Conservation (phyloP, 1,284 basidiomycete genomes). For the Leccinum idahoense region DNA sequence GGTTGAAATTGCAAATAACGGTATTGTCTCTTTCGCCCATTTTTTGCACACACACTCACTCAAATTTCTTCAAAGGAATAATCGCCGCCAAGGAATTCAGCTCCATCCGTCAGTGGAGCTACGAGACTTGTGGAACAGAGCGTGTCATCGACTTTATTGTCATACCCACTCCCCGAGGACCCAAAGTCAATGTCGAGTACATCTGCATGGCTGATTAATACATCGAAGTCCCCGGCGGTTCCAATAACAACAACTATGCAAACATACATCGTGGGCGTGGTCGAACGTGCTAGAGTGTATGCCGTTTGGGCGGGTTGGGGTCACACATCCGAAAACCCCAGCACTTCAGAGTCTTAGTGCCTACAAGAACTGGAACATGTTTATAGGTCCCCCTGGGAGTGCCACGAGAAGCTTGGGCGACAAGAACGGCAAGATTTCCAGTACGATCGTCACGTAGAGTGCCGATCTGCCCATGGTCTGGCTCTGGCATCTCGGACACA, state of each 20-base stretch:
- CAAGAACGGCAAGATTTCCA: conserved; percentile 79
- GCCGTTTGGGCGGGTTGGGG: conserved; percentile 82
- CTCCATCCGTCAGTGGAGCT: conserved; percentile 99
- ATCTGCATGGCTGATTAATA: conserved; percentile 99
- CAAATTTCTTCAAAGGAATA: conserved; percentile 58
- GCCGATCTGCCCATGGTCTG: conserved; percentile 99
- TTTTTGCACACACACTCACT: conserved; percentile 20
- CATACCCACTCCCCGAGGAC: conserved; percentile 98
- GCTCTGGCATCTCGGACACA: conserved; percentile 53
- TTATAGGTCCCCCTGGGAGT: conserved; percentile 98
- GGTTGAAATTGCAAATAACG: conserved; percentile 88
- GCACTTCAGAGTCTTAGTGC: conserved; percentile 85
- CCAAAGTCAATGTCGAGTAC: conserved; percentile 99
- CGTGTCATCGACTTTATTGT: conserved; percentile 97
- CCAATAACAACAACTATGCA: conserved; percentile 99
- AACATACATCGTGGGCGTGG: conserved; percentile 98
- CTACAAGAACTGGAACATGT: conserved; percentile 94
- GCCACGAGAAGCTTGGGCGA: conserved; percentile 62
- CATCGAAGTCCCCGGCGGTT: conserved; percentile 96
- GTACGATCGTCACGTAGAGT: conserved; percentile 97
- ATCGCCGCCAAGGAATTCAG: conserved; percentile 96
- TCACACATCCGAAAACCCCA: conserved; percentile 98
- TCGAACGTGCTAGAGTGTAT: conserved; percentile 94
- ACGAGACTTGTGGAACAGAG: conserved; percentile 97
- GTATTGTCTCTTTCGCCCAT: conserved; percentile 35